These are phyloP conservation scores for Blastomyces gilchristii DNA, from an alignment of 2,329 filamentous ascomycete genomes.

Conservation along the genomic window DNA sequence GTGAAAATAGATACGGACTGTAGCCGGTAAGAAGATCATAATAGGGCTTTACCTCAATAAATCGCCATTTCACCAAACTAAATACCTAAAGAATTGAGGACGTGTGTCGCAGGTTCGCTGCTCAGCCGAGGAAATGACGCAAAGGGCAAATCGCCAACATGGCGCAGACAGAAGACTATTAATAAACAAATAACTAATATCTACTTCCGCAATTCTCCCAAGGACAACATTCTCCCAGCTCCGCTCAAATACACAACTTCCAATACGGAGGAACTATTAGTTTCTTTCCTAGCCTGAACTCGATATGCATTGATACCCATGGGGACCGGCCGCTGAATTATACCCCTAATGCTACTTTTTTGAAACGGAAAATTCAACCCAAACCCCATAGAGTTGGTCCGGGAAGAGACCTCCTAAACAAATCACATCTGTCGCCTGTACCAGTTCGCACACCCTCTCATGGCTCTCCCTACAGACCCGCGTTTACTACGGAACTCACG, in stretches of 20 bases:
- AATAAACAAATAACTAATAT: neutral
- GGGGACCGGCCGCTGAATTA: neutral
- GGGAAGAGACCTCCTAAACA: conserved; percentile 28
- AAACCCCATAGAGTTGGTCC: neutral
- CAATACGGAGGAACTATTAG: neutral
- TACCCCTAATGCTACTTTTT: neutral
- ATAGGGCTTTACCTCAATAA: neutral
- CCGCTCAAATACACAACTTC: neutral
- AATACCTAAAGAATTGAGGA: neutral
- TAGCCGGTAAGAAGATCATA: neutral
- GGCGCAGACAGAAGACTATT: neutral
- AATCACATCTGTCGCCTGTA: neutral
- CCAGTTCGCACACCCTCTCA: neutral
- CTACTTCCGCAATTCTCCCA: neutral
- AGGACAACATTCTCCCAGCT: neutral
- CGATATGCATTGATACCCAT: neutral
- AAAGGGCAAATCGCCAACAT: neutral
- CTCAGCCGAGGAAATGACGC: conserved; percentile 45
- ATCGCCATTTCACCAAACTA: neutral
- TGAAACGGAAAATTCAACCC: neutral
- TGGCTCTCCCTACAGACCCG: conserved; percentile 6
- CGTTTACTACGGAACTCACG: neutral
- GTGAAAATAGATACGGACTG: too few relatives aligned
- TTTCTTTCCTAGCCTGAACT: neutral
- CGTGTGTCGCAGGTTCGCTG: neutral